Base-by-base conservation (phyloP, 805 yeast species). In the Barnettozyma pratensis region DNA sequence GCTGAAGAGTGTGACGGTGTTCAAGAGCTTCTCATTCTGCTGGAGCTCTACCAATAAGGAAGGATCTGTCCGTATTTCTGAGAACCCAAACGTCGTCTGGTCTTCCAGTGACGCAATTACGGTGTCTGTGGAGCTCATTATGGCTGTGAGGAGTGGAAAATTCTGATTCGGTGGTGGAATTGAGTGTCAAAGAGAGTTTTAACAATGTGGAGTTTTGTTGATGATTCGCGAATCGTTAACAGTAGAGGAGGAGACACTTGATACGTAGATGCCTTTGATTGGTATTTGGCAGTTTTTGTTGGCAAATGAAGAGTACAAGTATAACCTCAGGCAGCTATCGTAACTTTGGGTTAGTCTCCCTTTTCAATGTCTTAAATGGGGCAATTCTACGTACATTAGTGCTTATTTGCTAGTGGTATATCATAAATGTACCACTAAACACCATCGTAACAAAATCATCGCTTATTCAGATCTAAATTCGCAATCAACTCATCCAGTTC, bases 1-100 rank as follows among this genome's bases (percentile, higher is more conserved):
- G 47, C 62, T 48, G 50, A 60, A 62, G 5, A 62, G 44, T 12
- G 55, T 54, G 19, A 61, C 41, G 1, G 66, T 62, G 42, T 52
- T 52, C 30, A 38, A 40, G 11, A 58, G 48, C 31, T 44, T 12
- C 5, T 39, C 45, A 25, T 59, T 48, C 8, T 47, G 41, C 7
- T 30, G 14, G 31, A 43, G 47, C 7, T 48, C 11, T 7, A 27
- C 29, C 7, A 14, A 25, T 14, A 49, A 34, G 5, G 49, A 44
- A 0, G 42, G 12, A 12, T 44, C 36, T 7, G 51, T 38, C 12
- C 62, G 53, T 34, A 58, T 26, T 28, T 60, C 63, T 34, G 58
- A 55, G 54, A 53, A 62, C 1, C 66, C 65, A 39, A 48, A 56
- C 0, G 59, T 57, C 3, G 30, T 25, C 3, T 44, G 39, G 31